These are phyloP conservation scores for Diaporthe australafricana DNA, from an alignment of 2,329 filamentous ascomycete genomes.

Conservation along the genomic window DNA sequence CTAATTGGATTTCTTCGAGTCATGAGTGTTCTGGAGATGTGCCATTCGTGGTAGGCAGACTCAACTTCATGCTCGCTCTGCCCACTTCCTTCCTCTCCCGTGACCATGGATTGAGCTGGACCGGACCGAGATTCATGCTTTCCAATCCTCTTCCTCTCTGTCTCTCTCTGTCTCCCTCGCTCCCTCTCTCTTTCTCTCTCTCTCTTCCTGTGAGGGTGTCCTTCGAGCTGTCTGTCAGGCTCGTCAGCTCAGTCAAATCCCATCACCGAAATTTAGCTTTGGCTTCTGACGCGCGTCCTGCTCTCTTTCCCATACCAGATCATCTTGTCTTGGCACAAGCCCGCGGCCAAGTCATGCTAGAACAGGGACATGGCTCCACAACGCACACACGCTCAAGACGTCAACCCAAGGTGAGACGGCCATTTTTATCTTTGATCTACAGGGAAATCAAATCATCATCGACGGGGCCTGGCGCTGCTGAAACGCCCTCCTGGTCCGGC, in stretches of 20 bases:
- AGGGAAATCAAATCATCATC: conserved; percentile 20
- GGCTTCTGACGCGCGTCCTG: conserved; percentile 30
- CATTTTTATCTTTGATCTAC: conserved; percentile 8
- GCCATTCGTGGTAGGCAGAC: no score
- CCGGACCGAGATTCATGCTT: background rate
- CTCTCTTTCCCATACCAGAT: background rate
- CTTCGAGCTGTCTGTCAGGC: background rate
- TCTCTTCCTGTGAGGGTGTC: background rate
- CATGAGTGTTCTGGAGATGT: background rate
- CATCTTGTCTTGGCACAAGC: background rate
- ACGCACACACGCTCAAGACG: background rate
- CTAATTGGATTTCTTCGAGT: background rate
- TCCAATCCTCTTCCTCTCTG: background rate
- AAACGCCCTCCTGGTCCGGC: background rate
- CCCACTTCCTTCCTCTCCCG: no score
- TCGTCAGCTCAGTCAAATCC: background rate
- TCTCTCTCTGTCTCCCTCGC: background rate
- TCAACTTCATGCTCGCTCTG: no score
- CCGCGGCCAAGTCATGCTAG: conserved; percentile 8
- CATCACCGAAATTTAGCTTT: conserved; percentile 26
- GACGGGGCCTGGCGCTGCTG: background rate
- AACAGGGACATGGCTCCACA: conserved; percentile 11
- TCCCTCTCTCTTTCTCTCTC: background rate
- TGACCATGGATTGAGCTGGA: background rate
- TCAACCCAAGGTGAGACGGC: conserved; percentile 6